Evolutionary conservation across 148 eudicot species (phyloP).

Genomic region (Nyssa sinensis): DNA sequence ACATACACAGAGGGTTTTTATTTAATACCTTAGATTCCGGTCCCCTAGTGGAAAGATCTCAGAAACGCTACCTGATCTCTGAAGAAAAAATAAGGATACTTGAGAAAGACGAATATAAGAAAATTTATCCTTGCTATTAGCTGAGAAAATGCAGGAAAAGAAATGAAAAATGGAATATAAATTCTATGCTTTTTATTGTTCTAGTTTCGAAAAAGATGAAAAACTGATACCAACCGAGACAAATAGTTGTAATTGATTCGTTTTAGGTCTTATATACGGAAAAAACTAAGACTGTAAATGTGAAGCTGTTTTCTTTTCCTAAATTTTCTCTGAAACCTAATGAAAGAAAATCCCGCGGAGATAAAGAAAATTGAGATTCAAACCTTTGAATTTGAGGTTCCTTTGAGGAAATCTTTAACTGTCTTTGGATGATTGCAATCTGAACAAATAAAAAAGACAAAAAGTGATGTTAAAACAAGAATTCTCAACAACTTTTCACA

Average conservation of each 20-base stretch:
- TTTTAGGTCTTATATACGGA: not conserved
- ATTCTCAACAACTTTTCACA: not conserved
- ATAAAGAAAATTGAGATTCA: conserved; percentile 6
- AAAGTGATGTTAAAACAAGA: not conserved
- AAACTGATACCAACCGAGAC: not conserved
- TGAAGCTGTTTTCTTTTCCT: not conserved
- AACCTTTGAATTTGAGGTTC: conserved; percentile 60
- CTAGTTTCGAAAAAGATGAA: not conserved
- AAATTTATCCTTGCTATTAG: not conserved
- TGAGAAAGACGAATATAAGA: not conserved
- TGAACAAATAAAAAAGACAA: conserved; percentile 13
- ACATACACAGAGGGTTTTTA: not conserved
- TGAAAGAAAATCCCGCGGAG: conserved; percentile 2
- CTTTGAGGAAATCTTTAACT: conserved; percentile 65
- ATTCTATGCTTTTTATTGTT: no score
- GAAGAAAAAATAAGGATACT: conserved; percentile 13
- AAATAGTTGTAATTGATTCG: not conserved
- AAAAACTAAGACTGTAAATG: not conserved
- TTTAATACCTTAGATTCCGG: conserved; percentile 45
- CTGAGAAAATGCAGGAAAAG: not conserved
- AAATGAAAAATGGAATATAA: not conserved
- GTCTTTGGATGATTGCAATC: conserved; percentile 93
- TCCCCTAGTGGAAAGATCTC: conserved; percentile 60
- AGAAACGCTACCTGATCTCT: conserved; percentile 58
- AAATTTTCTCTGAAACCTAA: conserved; percentile 4